Evolutionary conservation across 208 protist species (phyloP), one percentile per base, ranked within the genome.

Genomic region (Histomonas meleagridis): DNA sequence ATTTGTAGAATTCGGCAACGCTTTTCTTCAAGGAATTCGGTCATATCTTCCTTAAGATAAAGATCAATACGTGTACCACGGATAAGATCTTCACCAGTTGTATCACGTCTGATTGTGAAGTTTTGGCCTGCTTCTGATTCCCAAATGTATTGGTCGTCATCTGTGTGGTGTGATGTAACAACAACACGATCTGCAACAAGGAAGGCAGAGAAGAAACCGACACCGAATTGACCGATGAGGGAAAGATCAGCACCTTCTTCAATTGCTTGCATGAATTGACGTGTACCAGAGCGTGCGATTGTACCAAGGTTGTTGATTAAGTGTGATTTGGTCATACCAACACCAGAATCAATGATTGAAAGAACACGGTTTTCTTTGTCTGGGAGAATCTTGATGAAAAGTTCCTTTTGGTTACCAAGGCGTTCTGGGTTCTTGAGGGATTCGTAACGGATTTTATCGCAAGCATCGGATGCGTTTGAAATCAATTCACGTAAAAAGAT

Each of bases 161-260:
- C 93, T 60, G 92, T 92, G 93, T 92, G 46, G 92, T 94, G 99
- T 90, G 97, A 97, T 62, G 95, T 94, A n/a, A 99, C 98, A 0
- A 94, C 94, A 48, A 99, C 98, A 49, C 94, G 94, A 93, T 99
- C 97, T 57, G 97, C 97, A 55, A 99, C 98, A 26, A 99, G 96
- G 94, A 98, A 99, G 32, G 98, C 97, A 81, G 97, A 98, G 96
- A 99, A 99, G 97, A 99, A 99, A 92, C 98, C 98, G 81, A 99
- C 98, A 97, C 98, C 98, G 93, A 99, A 99, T 95, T 99, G 98
- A 92, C 98, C 98, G 93, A 99, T 99, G 96, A 99, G 98, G 94
- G 93, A 96, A 79, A 99, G 95, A 94, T 99, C 98, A 91, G 96
- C 97, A 81, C 97, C 97, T 91, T 95, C 95, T 92, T 96, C 93